These are phyloP conservation scores for Leishmania martiniquensis DNA, from an alignment of 208 protist species.

Conservation along the genomic window DNA sequence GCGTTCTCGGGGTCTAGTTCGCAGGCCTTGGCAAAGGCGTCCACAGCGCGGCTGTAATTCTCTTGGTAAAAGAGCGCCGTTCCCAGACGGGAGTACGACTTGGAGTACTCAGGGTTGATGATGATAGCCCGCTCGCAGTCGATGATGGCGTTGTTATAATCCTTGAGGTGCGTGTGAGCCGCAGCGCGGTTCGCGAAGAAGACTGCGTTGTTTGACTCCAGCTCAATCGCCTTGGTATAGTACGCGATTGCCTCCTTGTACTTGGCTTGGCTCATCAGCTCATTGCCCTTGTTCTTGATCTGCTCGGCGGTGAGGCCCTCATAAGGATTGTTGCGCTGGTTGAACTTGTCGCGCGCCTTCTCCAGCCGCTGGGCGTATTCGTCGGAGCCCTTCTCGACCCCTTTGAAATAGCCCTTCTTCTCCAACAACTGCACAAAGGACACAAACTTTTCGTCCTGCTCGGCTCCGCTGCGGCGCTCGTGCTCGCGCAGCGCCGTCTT, in stretches of 20 bases:
- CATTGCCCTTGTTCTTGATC: constrained; percentile 94
- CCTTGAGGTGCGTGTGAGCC: constrained; percentile 91
- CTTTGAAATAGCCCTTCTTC: constrained; percentile 93
- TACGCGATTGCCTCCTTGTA: constrained; percentile 94
- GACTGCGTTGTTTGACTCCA: constrained; percentile 85
- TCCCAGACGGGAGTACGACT: constrained; percentile 91
- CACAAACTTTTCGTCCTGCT: constrained; percentile 89
- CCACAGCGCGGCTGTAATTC: constrained; percentile 82
- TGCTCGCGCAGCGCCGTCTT: constrained; percentile 47
- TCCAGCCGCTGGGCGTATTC: constrained; percentile 82
- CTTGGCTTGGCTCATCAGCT: constrained; percentile 89
- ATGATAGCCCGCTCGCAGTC: constrained; percentile 91
- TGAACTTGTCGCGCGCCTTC: constrained; percentile 91
- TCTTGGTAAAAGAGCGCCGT: constrained; percentile 92
- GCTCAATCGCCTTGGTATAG: constrained; percentile 94
- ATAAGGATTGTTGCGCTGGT: constrained; percentile 91
- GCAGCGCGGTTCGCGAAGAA: constrained; percentile 94
- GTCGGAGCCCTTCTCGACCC: constrained; percentile 60
- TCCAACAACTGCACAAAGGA: constrained; percentile 85
- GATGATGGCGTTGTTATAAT: constrained; percentile 86
- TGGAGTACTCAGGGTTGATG: constrained; percentile 88
- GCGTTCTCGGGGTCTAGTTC: constrained; percentile 93
- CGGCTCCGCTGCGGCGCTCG: constrained; percentile 37
- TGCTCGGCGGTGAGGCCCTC: constrained; percentile 90
- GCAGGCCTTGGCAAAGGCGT: constrained; percentile 89